Evolutionary conservation across 2,329 filamentous ascomycete genomes (phyloP).

Genomic region (Aspergillus felis): DNA sequence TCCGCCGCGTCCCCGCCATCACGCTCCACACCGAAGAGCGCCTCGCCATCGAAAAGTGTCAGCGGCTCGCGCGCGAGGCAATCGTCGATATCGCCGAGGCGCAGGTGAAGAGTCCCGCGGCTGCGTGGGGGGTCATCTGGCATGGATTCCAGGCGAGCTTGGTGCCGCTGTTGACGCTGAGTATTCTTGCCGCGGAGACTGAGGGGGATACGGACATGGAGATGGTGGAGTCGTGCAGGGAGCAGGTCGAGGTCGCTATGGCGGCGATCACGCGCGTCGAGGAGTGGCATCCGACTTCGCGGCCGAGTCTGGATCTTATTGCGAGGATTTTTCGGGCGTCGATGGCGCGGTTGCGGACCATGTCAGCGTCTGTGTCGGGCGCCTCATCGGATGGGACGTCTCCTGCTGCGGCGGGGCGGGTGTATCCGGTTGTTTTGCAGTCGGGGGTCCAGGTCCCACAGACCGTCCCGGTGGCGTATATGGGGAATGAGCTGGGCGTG

Average conservation of each 20-base stretch:
- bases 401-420: neutral
- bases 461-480: neutral
- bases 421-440: neutral
- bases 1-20: constrained; percentile 46
- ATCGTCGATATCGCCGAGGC: constrained; percentile 67
- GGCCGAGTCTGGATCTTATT: neutral
- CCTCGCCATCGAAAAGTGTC: constrained; percentile 62
- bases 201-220: neutral
- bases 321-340: neutral
- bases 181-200: neutral
- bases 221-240: neutral
- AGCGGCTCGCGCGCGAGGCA: constrained; percentile 63
- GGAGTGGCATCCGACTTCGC: neutral
- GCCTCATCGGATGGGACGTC: neutral
- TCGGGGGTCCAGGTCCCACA: neutral
- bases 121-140: constrained; percentile 75
- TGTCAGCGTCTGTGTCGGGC: too few species aligned
- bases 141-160: constrained; percentile 74
- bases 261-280: neutral
- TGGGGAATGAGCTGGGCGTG: neutral
- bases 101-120: constrained; percentile 67
- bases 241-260: neutral
- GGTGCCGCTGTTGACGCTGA: constrained; percentile 55
- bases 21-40: constrained; percentile 57
- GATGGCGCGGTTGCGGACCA: neutral